Evolutionary conservation across 495 filamentous ascomycete genomes (phyloP), one percentile per base, ranked within the genome.

Genomic region (Penicillium samsonianum): DNA sequence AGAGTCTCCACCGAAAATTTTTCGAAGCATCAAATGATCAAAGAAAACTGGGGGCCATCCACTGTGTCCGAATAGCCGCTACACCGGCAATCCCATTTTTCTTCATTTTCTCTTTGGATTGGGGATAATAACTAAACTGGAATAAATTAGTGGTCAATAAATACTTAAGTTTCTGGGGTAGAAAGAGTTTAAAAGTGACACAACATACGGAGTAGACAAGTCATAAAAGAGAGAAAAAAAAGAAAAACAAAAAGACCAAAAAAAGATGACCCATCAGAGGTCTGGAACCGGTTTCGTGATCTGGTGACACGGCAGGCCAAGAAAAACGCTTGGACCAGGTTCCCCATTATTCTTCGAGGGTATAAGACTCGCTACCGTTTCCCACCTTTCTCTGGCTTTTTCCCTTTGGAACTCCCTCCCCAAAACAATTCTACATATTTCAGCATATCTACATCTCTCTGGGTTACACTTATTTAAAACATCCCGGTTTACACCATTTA

Each of bases 21-120:
- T 64, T 69, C 64, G 64, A 63, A 65, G 64, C 43, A 67, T 67
- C 64, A 67, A 63, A 62, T 67, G 67, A 69, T 67, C 67, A 61
- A n/a, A 9, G 37, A 55, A 58, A 61, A 46, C 37, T 53, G 54
- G 52, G 37, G 37, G 19, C 49, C 30, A 47, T 60, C 60, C 60
- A 65, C 63, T 58, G 25, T 28, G 38, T 37, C 56, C 51, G 59
- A 53, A 42, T 62, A 62, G 28, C 55, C 62, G 58, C 53, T 48
- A 33, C 40, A 43, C 50, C 37, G 51, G 35, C 2, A n/a, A 38
- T 17, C n/a, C n/a, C 14, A 5, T 38, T 38, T 38, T 38, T n/a
- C n/a, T 8, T 4, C 14, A 11, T 31, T 2, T 11, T 35, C 10
- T 12, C 0, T 17, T 38, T 8, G 16, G n/a, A 38, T 0, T 17